Evolutionary conservation across 352 stramenopile genomes (phyloP).

Genomic region (Globisporangium apiculatum): DNA sequence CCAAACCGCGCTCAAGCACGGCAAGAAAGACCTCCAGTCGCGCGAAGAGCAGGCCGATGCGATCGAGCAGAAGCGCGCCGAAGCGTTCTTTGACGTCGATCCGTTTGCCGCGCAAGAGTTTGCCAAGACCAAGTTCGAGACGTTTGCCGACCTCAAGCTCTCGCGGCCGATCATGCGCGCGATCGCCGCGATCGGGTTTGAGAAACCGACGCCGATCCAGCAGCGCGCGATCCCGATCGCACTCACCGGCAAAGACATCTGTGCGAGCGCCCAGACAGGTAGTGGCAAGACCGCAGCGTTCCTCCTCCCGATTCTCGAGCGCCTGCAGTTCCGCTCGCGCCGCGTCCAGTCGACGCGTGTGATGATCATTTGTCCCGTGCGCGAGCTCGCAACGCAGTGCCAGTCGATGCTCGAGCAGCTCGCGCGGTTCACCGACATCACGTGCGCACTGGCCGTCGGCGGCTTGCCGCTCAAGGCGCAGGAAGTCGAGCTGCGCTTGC

Average conservation of each 20-base stretch:
- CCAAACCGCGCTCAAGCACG: conserved; percentile 54
- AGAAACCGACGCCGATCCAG: conserved; percentile 94
- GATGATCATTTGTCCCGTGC: conserved; percentile 96
- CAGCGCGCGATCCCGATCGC: conserved; percentile 92
- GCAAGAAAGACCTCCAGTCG: conserved; percentile 38
- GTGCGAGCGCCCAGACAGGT: conserved; percentile 94
- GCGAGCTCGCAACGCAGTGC: conserved; percentile 95
- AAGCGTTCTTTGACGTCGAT: conserved; percentile 77
- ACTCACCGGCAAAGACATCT: conserved; percentile 96
- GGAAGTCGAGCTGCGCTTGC: conserved; percentile 92
- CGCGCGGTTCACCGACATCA: conserved; percentile 94
- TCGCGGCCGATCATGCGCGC: conserved; percentile 95
- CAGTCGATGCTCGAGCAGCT: conserved; percentile 94
- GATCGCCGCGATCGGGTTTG: conserved; percentile 95
- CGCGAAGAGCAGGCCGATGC: conserved; percentile 63
- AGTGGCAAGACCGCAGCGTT: conserved; percentile 99
- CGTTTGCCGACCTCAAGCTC: conserved; percentile 96
- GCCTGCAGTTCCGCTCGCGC: conserved; percentile 91
- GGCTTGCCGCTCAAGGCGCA: conserved; percentile 88
- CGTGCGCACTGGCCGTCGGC: conserved; percentile 90
- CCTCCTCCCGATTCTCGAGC: conserved; percentile 95
- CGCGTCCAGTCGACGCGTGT: conserved; percentile 87
- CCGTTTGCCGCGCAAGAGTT: conserved; percentile 73
- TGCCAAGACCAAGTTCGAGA: conserved; percentile 81
- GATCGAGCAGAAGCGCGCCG: conserved; percentile 75